Percentiles rank a stretch among this genome's conserved stretches.
These are phyloP conservation scores for Blyttiomyces sp. DNA, from an alignment of 371 early-diverging fungal species.

Conservation along the genomic window DNA sequence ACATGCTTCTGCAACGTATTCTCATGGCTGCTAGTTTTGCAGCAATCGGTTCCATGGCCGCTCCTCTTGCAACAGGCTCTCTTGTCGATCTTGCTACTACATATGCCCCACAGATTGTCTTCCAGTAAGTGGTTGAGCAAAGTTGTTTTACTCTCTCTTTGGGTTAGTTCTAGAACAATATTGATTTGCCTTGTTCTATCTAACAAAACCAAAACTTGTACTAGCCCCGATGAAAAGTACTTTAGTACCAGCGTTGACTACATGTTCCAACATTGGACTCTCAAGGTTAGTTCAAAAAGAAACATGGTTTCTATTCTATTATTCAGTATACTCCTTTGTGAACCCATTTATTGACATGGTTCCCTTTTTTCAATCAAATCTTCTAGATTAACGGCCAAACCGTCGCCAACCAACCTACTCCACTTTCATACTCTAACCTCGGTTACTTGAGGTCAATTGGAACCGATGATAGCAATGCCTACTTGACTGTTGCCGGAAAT, in stretches of 20 bases:
- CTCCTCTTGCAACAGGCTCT: background rate
- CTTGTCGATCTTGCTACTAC: background rate
- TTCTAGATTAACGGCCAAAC: background rate
- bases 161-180: too few species aligned
- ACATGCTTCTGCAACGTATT: too few species aligned
- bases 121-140: too few species aligned
- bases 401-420: background rate
- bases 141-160: too few species aligned
- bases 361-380: background rate
- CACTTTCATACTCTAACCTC: slow-evolving; percentile 1
- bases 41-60: too few species aligned
- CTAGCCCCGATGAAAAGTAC: slow-evolving; percentile 4
- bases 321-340: too few species aligned
- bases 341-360: too few species aligned
- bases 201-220: too few species aligned
- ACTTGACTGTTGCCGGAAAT: slow-evolving; percentile 3
- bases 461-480: background rate
- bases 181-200: too few species aligned
- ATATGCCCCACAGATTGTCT: slow-evolving; percentile 7
- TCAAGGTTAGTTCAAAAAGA: too few species aligned
- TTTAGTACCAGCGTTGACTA: slow-evolving; percentile 11
- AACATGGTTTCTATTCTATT: too few species aligned
- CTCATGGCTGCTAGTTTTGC: too few species aligned
- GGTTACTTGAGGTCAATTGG: background rate
- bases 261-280: slow-evolving; percentile 6